phyloP scores from a whole-genome alignment of 2,329 filamentous ascomycete genomes.

The Ploettnerulaceae sp. region DNA sequence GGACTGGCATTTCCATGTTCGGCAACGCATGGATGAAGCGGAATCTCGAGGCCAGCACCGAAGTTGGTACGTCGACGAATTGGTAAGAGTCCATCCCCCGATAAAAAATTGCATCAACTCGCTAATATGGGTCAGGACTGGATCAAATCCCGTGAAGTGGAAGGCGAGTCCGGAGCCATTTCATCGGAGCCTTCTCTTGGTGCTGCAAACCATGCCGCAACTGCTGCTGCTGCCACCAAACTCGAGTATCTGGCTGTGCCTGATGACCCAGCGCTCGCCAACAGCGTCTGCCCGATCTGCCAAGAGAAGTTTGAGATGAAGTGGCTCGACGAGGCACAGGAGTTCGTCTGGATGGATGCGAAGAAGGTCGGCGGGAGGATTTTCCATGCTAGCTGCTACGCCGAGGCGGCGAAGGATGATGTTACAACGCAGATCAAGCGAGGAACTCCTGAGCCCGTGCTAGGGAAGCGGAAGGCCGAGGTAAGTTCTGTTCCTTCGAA shows the following conservation, averaged over 20 bases:
- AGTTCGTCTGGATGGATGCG: constrained; percentile 96
- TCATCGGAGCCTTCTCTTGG: constrained; percentile 36
- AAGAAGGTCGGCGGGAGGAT: constrained; percentile 71
- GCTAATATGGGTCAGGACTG: constrained; percentile 61
- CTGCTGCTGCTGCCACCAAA: constrained; percentile 38
- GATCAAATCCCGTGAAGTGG: constrained; percentile 77
- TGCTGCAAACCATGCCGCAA: constrained; percentile 32
- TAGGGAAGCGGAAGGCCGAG: constrained; percentile 74
- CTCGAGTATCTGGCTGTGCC: constrained; percentile 77
- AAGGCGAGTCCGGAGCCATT: constrained; percentile 53
- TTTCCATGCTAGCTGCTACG: constrained; percentile 86
- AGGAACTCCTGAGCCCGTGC: constrained; percentile 58
- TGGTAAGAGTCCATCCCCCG: constrained; percentile 47
- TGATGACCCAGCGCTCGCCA: constrained; percentile 67
- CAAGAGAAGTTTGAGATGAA: constrained; percentile 91
- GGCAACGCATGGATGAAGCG: constrained; percentile 81
- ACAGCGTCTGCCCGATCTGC: constrained; percentile 84
- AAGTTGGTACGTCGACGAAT: constrained; percentile 91
- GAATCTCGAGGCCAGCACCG: constrained; percentile 83
- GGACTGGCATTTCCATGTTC: constrained; percentile 97
- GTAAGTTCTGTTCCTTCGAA: too few species aligned
- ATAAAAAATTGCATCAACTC: background rate
- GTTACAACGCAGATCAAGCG: constrained; percentile 43
- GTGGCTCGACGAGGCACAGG: constrained; percentile 88
- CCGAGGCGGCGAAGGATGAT: constrained; percentile 72